Base-by-base conservation (phyloP, 1,139 yeast genomes). In the Taphrina populina region DNA sequence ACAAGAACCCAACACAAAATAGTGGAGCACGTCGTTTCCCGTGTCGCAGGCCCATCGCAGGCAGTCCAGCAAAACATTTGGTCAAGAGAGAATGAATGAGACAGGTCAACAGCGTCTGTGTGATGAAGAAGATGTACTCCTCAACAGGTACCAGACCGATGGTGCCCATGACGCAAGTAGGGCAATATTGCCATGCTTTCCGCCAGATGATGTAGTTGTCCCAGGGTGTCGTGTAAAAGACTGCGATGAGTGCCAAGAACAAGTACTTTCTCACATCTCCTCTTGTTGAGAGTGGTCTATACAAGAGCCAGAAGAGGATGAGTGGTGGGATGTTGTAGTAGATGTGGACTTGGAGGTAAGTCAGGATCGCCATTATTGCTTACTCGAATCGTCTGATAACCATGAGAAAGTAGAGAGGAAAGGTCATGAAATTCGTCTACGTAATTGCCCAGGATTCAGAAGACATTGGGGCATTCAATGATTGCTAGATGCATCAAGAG, bases 221-320 rank as follows among this genome's bases (percentile, higher is more conserved):
- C 57, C 57, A 53, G 3, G 57, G 52, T 27, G 57, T 53, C 8
- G 57, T 53, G 53, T 53, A 53, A 7, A 45, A n/a, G n/a, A 53
- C 52, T 11, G 57, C 57, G 19, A 53, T 45, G 19, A 45, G 33
- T 32, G 32, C 39, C 19, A 53, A 52, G 32, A 53, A 45, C 17
- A 32, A 21, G 21, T 34, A 53, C 30, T 53, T 53, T 23, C 46
- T 32, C 15, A 33, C 15, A 24, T 53, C 57, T 8, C 35, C 46
- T 15, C 19, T 33, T 15, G 57, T 53, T 17, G 34, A 24, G 23
- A 53, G 26, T 7, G 57, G 57, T 20, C 52, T 33, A 21, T 53
- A 45, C n/a, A 45, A 34, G 5, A 53, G 40, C 17, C 29, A 23
- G 33, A 44, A 23, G 32, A 44, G 29, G 36, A 53, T 17, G 21